phyloP scores from a whole-genome alignment of 805 yeast genomes.

The Torulaspora indica region DNA sequence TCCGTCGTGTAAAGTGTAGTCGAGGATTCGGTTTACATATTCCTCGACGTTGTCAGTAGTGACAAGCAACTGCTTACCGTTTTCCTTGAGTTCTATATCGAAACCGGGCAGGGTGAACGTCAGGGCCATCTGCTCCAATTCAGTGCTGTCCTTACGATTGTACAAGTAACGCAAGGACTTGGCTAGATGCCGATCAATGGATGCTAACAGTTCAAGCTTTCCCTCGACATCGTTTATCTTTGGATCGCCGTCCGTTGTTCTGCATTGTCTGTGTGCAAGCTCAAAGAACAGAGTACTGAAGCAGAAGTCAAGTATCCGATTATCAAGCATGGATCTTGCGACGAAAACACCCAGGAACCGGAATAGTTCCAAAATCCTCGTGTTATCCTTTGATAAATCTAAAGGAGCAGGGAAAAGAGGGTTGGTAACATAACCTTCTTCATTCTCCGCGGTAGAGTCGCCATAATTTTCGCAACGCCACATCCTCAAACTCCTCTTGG shows the following conservation, averaged over 20 bases:
- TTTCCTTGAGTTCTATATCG: conserved; percentile 49
- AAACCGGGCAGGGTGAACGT: conserved; percentile 76
- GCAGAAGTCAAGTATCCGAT: conserved; percentile 78
- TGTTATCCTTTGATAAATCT: conserved; percentile 34
- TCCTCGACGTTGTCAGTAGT: conserved; percentile 49
- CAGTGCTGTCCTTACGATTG: conserved; percentile 38
- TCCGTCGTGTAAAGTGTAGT: conserved; percentile 58
- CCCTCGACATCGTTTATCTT: conserved; percentile 11
- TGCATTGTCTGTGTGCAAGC: conserved; percentile 39
- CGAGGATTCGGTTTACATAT: conserved; percentile 55
- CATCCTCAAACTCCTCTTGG: conserved; percentile 49
- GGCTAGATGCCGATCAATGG: conserved; percentile 56
- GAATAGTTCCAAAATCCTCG: conserved; percentile 50
- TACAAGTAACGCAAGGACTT: conserved; percentile 51
- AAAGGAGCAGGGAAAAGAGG: conserved; percentile 78
- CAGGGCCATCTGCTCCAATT: conserved; percentile 48
- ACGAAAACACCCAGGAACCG: conserved; percentile 72
- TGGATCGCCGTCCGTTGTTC: conserved; percentile 12
- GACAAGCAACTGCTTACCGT: conserved; percentile 52
- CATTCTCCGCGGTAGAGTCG: conserved; percentile 25
- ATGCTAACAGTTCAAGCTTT: conserved; percentile 38
- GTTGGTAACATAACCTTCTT: conserved; percentile 39
- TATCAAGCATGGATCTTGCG: conserved; percentile 82
- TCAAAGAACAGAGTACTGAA: conserved; percentile 70
- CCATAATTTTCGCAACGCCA: conserved; percentile 56